These are phyloP conservation scores for Fusarium xylarioides DNA, from an alignment of 2,329 filamentous ascomycete genomes.

Conservation along the genomic window DNA sequence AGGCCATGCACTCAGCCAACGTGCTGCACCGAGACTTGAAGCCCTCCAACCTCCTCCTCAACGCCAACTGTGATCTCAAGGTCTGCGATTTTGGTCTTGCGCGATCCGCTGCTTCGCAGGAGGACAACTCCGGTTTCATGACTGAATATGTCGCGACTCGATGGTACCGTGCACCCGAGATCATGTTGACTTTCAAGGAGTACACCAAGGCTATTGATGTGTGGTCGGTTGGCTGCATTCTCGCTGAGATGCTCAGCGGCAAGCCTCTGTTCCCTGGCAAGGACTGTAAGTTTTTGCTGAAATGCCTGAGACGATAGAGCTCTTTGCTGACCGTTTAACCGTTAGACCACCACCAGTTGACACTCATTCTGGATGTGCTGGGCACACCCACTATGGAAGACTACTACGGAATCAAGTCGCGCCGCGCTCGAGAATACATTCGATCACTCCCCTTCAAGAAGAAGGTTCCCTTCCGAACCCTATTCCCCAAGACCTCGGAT, in stretches of 20 bases:
- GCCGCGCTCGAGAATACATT: slow-evolving; percentile 96
- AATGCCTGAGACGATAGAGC: not conserved
- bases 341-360: slow-evolving; percentile 95
- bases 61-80: slow-evolving; percentile 98
- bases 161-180: slow-evolving; percentile 98
- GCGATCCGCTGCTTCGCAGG: slow-evolving; percentile 92
- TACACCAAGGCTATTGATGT: slow-evolving; percentile 99
- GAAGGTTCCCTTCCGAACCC: slow-evolving; percentile 96
- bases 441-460: slow-evolving; percentile 98
- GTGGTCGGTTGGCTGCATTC: slow-evolving; percentile 97
- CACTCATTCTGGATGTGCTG: slow-evolving; percentile 94
- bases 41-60: slow-evolving; percentile 94
- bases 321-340: slow-evolving; percentile 5
- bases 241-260: slow-evolving; percentile 98
- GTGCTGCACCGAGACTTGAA: slow-evolving; percentile 97
- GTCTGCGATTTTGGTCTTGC: slow-evolving; percentile 98
- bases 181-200: slow-evolving; percentile 99
- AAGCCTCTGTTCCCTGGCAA: slow-evolving; percentile 99
- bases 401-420: slow-evolving; percentile 99
- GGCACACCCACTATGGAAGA: slow-evolving; percentile 99
- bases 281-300: slow-evolving; percentile 75
- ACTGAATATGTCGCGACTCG: slow-evolving; percentile 99
- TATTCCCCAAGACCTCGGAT: slow-evolving; percentile 99
- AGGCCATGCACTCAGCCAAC: slow-evolving; percentile 99
- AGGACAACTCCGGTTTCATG: slow-evolving; percentile 99